phyloP scores from a whole-genome alignment of 352 stramenopile genomes.

The Thalassiosira oceanica region DNA sequence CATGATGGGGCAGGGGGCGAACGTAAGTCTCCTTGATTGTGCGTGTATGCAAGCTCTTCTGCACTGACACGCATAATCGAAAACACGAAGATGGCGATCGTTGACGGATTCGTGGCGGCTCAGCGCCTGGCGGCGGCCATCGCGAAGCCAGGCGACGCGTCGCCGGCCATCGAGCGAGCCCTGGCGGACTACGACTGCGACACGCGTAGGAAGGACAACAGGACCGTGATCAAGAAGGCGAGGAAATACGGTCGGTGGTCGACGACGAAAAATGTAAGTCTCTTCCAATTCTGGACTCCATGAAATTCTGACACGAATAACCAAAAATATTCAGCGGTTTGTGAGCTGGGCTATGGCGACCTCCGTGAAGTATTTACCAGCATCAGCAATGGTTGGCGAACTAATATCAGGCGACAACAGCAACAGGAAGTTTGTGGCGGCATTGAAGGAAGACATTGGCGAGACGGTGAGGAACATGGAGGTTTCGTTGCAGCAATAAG shows the following conservation, averaged over 20 bases:
- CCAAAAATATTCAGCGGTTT: not conserved
- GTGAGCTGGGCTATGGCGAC: not conserved
- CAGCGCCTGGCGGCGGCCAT: slow-evolving; percentile 14
- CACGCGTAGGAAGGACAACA: slow-evolving; percentile 14
- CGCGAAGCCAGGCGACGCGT: not conserved
- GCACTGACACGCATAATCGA: too few relatives aligned
- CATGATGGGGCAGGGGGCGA: slow-evolving; percentile 28
- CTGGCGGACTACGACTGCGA: slow-evolving; percentile 8
- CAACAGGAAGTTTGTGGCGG: slow-evolving; percentile 2
- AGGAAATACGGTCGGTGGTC: slow-evolving; percentile 8
- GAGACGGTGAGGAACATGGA: not conserved
- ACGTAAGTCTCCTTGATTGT: too few relatives aligned
- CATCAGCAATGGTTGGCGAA: slow-evolving; percentile 1
- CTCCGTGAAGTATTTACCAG: not conserved
- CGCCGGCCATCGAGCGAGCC: slow-evolving; percentile 2
- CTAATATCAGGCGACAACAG: slow-evolving; percentile 1
- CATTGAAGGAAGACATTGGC: slow-evolving; percentile 1
- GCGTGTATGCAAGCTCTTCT: too few relatives aligned
- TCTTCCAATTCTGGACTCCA: too few relatives aligned
- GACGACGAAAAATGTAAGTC: not conserved
- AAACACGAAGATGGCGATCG: slow-evolving; percentile 40
- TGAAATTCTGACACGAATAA: too few relatives aligned
- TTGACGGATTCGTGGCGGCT: slow-evolving; percentile 26
- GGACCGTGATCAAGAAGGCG: slow-evolving; percentile 5
- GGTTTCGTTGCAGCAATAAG: not conserved